phyloP scores from a whole-genome alignment of 495 filamentous ascomycete genomes.

The Daldinia childiae region DNA sequence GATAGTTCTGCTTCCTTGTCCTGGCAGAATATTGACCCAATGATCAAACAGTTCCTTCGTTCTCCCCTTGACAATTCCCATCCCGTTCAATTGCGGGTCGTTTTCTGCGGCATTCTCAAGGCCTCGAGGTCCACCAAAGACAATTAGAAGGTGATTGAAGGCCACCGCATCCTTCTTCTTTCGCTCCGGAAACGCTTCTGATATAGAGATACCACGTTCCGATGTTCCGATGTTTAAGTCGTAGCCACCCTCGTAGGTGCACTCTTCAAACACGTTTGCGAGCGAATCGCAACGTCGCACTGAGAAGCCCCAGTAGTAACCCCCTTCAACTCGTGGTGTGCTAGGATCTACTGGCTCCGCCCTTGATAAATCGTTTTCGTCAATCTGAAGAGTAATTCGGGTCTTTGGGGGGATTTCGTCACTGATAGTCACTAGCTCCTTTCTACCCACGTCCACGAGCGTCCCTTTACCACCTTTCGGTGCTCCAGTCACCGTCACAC shows the following conservation, averaged over 20 bases:
- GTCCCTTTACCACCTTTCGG: constrained; percentile 57
- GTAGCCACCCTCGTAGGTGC: constrained; percentile 70
- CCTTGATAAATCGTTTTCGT: constrained; percentile 47
- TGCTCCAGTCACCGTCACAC: constrained; percentile 60
- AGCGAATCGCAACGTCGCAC: constrained; percentile 67
- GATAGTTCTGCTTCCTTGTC: constrained; percentile 79
- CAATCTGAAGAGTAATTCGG: constrained; percentile 72
- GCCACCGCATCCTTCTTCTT: constrained; percentile 45
- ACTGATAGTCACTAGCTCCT: constrained; percentile 61
- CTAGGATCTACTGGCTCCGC: constrained; percentile 67
- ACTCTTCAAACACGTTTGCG: constrained; percentile 72
- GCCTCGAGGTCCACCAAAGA: constrained; percentile 77
- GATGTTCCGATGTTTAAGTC: constrained; percentile 78
- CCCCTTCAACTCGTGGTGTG: constrained; percentile 69
- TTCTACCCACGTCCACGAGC: constrained; percentile 68
- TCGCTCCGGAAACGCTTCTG: constrained; percentile 54
- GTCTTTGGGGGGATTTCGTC: constrained; percentile 65
- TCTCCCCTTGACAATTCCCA: constrained; percentile 63
- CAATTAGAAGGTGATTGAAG: constrained; percentile 74
- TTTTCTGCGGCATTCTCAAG: constrained; percentile 74
- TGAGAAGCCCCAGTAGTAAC: constrained; percentile 82
- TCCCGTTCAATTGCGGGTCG: constrained; percentile 66
- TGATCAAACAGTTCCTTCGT: constrained; percentile 75
- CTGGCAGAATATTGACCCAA: constrained; percentile 78
- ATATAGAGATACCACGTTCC: constrained; percentile 70